Conservation (phyloP, 768 basidiomycete species). For the Phaffia australis region DNA sequence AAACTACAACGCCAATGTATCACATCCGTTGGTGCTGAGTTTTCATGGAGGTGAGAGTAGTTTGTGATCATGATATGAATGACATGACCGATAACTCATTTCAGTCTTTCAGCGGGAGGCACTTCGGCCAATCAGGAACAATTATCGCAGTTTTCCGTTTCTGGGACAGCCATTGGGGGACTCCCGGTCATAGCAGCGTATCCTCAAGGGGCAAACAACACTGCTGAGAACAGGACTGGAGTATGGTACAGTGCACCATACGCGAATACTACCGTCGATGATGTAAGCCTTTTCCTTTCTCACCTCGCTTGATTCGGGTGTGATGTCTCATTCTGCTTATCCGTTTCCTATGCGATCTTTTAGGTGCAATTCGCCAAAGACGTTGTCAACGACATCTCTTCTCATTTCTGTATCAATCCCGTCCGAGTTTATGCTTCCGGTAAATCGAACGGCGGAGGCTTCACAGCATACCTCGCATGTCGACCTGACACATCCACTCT, state of each 20-base stretch:
- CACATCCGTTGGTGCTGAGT: conserved; percentile 24
- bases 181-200: conserved; percentile 17
- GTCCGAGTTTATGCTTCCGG: conserved; percentile 29
- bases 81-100: not conserved
- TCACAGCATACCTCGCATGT: conserved; percentile 31
- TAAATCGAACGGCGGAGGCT: conserved; percentile 33
- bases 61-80: conserved; percentile 4
- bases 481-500: conserved; percentile 26
- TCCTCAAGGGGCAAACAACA: conserved; percentile 15
- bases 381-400: conserved; percentile 28
- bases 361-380: conserved; percentile 32
- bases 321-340: no score
- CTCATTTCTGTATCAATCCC: conserved; percentile 27
- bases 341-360: no score
- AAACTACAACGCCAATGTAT: not conserved
- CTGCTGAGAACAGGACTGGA: not conserved
- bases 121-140: not conserved
- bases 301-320: not conserved
- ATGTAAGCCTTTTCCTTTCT: not conserved
- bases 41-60: conserved; percentile 16
- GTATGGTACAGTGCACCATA: conserved; percentile 14
- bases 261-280: conserved; percentile 2
- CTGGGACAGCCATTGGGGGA: not conserved
- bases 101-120: not conserved
- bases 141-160: conserved; percentile 17